phyloP scores from a whole-genome alignment of 805 yeast species.

The Kuraishia cidri region DNA sequence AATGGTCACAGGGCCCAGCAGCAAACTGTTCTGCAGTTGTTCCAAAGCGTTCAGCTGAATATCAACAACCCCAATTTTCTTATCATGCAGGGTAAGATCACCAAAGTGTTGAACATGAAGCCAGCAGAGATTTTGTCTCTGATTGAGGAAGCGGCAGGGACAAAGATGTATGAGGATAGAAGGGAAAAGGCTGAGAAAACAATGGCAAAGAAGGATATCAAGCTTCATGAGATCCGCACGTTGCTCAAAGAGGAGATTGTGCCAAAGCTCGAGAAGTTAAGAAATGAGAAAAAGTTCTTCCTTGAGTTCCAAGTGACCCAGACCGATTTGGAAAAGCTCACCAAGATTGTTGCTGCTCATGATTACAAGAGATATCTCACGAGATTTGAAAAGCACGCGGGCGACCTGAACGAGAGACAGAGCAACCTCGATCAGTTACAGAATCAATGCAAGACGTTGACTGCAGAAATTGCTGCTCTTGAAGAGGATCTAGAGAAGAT shows the following conservation, averaged over 20 bases:
- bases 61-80: conserved; percentile 95
- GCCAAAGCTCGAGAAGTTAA: conserved; percentile 77
- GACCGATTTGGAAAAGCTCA: conserved; percentile 66
- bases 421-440: conserved; percentile 29
- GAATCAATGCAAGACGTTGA: conserved; percentile 32
- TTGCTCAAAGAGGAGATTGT: conserved; percentile 81
- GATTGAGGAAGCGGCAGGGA: conserved; percentile 98
- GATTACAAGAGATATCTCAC: conserved; percentile 42
- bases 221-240: conserved; percentile 66
- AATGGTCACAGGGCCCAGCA: conserved; percentile 97
- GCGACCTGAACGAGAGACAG: conserved; percentile 30
- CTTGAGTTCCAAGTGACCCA: conserved; percentile 83
- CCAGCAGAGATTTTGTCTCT: conserved; percentile 83
- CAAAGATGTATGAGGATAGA: conserved; percentile 90
- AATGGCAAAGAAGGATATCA: conserved; percentile 84
- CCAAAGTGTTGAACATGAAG: conserved; percentile 94
- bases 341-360: conserved; percentile 70
- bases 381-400: conserved; percentile 32
- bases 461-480: conserved; percentile 47
- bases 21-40: conserved; percentile 79
- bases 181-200: conserved; percentile 87
- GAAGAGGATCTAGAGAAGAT: conserved; percentile 51
- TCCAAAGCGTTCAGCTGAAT: conserved; percentile 91
- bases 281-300: conserved; percentile 74
- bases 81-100: conserved; percentile 98